These are phyloP conservation scores for Populus tremula DNA, from an alignment of 345 rosid genomes.

Conservation along the genomic window DNA sequence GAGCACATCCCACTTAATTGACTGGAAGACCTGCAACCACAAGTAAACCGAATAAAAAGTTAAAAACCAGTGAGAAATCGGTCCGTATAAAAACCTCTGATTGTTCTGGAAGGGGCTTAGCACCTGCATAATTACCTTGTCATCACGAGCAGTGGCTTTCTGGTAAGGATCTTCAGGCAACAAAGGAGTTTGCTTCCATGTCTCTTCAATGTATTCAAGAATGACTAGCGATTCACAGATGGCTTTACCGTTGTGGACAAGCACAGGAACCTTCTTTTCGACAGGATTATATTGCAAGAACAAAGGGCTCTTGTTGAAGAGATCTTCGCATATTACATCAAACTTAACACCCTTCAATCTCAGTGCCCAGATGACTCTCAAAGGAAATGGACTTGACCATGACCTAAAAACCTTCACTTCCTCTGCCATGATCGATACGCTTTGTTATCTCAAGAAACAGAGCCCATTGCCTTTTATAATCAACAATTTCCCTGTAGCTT, in stretches of 20 bases:
- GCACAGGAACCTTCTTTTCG: constrained; percentile 3
- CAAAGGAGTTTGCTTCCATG: constrained; percentile 8
- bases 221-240: constrained; percentile 4
- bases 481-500: neutral
- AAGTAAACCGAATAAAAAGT: neutral
- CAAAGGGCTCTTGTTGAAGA: neutral
- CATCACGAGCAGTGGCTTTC: neutral
- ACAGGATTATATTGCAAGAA: neutral
- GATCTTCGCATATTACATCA: neutral
- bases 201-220: constrained; percentile 11
- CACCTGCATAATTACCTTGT: neutral
- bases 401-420: neutral
- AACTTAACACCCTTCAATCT: neutral
- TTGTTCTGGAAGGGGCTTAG: neutral
- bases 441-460: neutral
- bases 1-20: neutral
- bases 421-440: neutral
- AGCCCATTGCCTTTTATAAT: neutral
- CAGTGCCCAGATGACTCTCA: constrained; percentile 5
- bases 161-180: constrained; percentile 7
- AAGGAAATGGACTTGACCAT: neutral
- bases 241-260: neutral
- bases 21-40: neutral
- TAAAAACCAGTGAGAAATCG: neutral
- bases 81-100: neutral